Evolutionary conservation across 495 filamentous ascomycete species (phyloP).

Genomic region (Aspergillus olivimuriae): DNA sequence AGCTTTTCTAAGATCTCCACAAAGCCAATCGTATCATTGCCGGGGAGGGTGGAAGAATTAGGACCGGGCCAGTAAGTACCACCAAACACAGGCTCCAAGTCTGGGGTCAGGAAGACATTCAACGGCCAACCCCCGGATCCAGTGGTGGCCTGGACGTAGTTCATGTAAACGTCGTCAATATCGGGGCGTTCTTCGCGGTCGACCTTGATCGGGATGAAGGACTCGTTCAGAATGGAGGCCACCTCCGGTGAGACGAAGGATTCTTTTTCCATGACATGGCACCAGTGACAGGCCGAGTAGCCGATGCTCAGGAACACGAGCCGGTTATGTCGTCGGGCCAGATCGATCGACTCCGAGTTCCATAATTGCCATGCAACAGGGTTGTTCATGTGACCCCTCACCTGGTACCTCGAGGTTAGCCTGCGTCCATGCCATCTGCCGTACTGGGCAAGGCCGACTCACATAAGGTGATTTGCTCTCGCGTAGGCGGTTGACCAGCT

Average conservation of each 20-base stretch:
- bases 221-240: slow-evolving; percentile 73
- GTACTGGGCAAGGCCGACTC: slow-evolving; percentile 17
- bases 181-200: slow-evolving; percentile 95
- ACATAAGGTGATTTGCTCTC: slow-evolving; percentile 80
- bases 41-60: slow-evolving; percentile 42
- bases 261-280: slow-evolving; percentile 91
- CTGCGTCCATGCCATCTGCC: slow-evolving; percentile 13
- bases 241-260: slow-evolving; percentile 80
- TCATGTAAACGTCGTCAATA: slow-evolving; percentile 96
- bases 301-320: slow-evolving; percentile 93
- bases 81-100: slow-evolving; percentile 89
- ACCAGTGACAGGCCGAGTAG: slow-evolving; percentile 93
- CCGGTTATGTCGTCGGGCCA: slow-evolving; percentile 74
- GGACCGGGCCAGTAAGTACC: slow-evolving; percentile 95
- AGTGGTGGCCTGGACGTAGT: slow-evolving; percentile 91
- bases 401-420: slow-evolving; percentile 31
- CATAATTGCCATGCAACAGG: slow-evolving; percentile 92
- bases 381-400: slow-evolving; percentile 75
- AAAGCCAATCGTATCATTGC: slow-evolving; percentile 60
- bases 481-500: slow-evolving; percentile 61
- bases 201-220: slow-evolving; percentile 88
- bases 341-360: slow-evolving; percentile 65
- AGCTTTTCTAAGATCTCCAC: slow-evolving; percentile 79
- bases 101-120: slow-evolving; percentile 92
- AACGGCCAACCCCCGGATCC: slow-evolving; percentile 93